Evolutionary conservation across 1,284 basidiomycete genomes (phyloP).

Genomic region (Inonotus obliquus): DNA sequence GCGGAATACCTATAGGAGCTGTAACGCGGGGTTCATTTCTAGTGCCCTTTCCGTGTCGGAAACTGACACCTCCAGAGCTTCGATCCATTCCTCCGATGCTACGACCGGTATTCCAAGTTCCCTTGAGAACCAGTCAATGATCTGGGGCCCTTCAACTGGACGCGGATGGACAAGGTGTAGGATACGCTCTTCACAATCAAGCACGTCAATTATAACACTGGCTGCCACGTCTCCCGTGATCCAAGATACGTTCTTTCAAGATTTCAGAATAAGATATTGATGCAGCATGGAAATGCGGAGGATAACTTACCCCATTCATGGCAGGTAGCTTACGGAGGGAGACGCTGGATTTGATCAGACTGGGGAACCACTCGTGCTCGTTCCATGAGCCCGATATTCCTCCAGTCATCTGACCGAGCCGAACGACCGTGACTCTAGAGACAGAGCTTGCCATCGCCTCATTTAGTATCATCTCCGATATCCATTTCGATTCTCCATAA

Average conservation of each 20-base stretch:
- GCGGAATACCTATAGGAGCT: constrained; percentile 12
- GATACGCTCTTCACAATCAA: constrained; percentile 20
- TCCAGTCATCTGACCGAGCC: constrained; percentile 17
- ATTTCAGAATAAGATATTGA: not conserved
- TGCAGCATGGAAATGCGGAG: not conserved
- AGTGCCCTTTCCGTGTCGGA: not conserved
- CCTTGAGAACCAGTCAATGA: constrained; percentile 4
- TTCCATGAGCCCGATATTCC: constrained; percentile 19
- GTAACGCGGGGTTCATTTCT: constrained; percentile 14
- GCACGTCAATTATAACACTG: constrained; percentile 24
- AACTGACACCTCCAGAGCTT: not conserved
- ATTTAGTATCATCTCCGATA: constrained; percentile 27
- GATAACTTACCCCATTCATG: constrained; percentile 7
- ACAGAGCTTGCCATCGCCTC: constrained; percentile 23
- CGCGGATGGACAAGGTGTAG: constrained; percentile 29
- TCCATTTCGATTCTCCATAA: constrained; percentile 64
- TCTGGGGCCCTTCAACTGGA: constrained; percentile 5
- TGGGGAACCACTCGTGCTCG: constrained; percentile 18
- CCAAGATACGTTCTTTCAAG: constrained; percentile 22
- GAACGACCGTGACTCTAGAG: constrained; percentile 19
- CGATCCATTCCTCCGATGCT: constrained; percentile 9
- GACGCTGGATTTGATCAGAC: constrained; percentile 13
- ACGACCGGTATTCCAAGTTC: constrained; percentile 1
- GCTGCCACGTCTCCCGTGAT: constrained; percentile 25
- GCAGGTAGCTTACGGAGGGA: constrained; percentile 11